Evolutionary conservation across 352 stramenopile species (phyloP).

Genomic region (Globisporangium recalcitrans): DNA sequence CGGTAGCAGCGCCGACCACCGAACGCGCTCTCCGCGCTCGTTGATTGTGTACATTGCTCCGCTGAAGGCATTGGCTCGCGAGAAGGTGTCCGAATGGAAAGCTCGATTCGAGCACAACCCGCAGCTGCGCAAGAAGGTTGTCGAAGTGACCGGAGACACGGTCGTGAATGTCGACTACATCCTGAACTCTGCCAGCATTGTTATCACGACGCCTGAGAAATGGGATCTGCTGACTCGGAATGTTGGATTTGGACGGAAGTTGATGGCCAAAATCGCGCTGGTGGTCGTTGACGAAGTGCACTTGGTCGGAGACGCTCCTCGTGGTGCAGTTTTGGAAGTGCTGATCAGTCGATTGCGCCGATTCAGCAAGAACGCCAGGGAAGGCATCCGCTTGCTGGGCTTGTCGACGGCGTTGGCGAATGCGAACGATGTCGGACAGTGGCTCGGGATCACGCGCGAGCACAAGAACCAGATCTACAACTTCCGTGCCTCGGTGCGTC

Average conservation of each 20-base stretch:
- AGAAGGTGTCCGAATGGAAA: slow-evolving; percentile 97
- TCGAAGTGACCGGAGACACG: slow-evolving; percentile 97
- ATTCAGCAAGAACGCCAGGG: slow-evolving; percentile 69
- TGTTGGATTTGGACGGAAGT: slow-evolving; percentile 60
- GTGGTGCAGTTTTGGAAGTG: slow-evolving; percentile 89
- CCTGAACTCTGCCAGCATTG: slow-evolving; percentile 91
- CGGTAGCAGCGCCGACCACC: neutral
- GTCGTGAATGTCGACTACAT: slow-evolving; percentile 89
- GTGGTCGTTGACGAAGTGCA: slow-evolving; percentile 98
- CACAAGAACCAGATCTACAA: slow-evolving; percentile 89
- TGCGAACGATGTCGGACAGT: slow-evolving; percentile 93
- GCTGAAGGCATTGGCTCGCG: slow-evolving; percentile 94
- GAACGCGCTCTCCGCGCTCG: slow-evolving; percentile 13
- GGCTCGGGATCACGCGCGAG: slow-evolving; percentile 91
- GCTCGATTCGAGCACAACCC: slow-evolving; percentile 83
- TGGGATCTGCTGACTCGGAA: slow-evolving; percentile 96
- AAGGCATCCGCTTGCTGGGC: slow-evolving; percentile 89
- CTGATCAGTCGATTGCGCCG: slow-evolving; percentile 85
- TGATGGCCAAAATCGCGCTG: slow-evolving; percentile 79
- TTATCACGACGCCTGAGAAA: slow-evolving; percentile 98
- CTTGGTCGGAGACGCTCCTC: slow-evolving; percentile 91
- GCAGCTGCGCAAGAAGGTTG: slow-evolving; percentile 87
- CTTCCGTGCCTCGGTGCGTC: slow-evolving; percentile 93
- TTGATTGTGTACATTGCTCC: slow-evolving; percentile 97
- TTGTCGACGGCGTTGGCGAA: slow-evolving; percentile 97